phyloP scores from a whole-genome alignment of 352 stramenopile species.

The Phytophthora tubulina region DNA sequence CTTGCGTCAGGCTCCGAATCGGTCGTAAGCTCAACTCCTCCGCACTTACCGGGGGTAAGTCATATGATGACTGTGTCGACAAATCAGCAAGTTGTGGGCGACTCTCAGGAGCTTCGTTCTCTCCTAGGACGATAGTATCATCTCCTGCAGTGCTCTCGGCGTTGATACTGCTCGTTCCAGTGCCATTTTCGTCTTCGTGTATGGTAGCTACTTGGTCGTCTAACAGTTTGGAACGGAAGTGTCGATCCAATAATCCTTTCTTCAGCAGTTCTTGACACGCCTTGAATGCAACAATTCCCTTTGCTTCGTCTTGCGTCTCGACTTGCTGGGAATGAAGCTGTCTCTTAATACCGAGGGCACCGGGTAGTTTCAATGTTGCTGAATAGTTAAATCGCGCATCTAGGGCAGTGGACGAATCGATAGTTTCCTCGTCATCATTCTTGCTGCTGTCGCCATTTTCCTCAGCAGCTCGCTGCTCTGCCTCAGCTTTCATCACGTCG shows the following conservation, averaged over 20 bases:
- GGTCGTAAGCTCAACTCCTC: conserved; percentile 72
- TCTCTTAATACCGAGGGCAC: conserved; percentile 68
- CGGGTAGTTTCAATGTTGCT: conserved; percentile 70
- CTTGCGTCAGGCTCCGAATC: conserved; percentile 62
- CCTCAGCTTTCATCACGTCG: conserved; percentile 65
- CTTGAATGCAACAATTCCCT: conserved; percentile 87
- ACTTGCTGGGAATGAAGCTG: conserved; percentile 75
- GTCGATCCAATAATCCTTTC: conserved; percentile 69
- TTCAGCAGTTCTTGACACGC: conserved; percentile 80
- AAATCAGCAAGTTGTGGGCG: conserved; percentile 64
- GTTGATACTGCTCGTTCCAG: conserved; percentile 7
- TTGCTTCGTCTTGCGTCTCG: conserved; percentile 65
- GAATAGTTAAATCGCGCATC: conserved; percentile 65
- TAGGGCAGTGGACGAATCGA: conserved; percentile 13
- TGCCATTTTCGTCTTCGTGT: conserved; percentile 35
- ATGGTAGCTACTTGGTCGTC: conserved; percentile 57
- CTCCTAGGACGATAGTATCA: conserved; percentile 53
- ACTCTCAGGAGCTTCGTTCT: conserved; percentile 26
- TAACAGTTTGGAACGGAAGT: conserved; percentile 77
- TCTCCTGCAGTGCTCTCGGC: conserved; percentile 10
- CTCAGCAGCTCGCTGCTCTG: conserved; percentile 36
- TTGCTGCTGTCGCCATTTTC: conserved; percentile 30
- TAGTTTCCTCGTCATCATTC: conserved; percentile 20
- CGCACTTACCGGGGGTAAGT: conserved; percentile 83
- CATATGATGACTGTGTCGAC: conserved; percentile 86